phyloP scores from a whole-genome alignment of 2,329 filamentous ascomycete species.

The Curvularia spicifera region DNA sequence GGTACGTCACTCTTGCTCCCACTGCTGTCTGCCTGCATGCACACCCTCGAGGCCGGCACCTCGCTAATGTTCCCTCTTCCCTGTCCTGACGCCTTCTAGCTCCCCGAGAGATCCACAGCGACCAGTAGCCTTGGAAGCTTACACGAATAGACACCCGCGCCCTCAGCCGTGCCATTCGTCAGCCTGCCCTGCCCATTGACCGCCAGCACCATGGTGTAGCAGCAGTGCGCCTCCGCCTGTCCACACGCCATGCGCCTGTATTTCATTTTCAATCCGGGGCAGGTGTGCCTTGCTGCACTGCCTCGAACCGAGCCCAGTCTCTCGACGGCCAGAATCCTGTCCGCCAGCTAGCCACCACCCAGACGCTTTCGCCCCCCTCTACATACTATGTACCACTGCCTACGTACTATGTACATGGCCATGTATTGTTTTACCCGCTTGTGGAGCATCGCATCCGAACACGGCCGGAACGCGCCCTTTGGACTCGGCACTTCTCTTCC shows the following conservation, averaged over 20 bases:
- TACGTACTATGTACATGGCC: background rate
- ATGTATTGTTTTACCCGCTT: slow-evolving; percentile 20
- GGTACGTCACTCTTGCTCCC: slow-evolving; percentile 20
- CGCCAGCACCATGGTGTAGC: background rate
- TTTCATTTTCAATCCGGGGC: background rate
- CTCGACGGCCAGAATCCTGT: no score
- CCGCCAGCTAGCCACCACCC: background rate
- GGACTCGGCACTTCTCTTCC: slow-evolving; percentile 24
- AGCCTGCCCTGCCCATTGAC: background rate
- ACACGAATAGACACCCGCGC: slow-evolving; percentile 17
- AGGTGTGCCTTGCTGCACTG: slow-evolving; percentile 13
- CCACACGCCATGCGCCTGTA: background rate
- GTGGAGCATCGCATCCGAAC: slow-evolving; percentile 23
- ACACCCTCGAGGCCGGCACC: slow-evolving; percentile 1
- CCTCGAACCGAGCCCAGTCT: slow-evolving; percentile 4
- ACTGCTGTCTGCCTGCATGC: slow-evolving; percentile 7
- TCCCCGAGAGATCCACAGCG: slow-evolving; percentile 16
- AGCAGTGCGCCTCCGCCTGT: slow-evolving; percentile 1
- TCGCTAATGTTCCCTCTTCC: slow-evolving; percentile 17
- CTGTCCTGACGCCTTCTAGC: slow-evolving; percentile 20
- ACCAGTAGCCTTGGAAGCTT: slow-evolving; percentile 18
- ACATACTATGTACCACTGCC: background rate
- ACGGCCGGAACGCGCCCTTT: slow-evolving; percentile 13
- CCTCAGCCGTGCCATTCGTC: slow-evolving; percentile 19
- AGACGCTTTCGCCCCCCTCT: background rate